Base-by-base conservation (phyloP, 495 filamentous ascomycete species). In the Chlorociboria aeruginascens region DNA sequence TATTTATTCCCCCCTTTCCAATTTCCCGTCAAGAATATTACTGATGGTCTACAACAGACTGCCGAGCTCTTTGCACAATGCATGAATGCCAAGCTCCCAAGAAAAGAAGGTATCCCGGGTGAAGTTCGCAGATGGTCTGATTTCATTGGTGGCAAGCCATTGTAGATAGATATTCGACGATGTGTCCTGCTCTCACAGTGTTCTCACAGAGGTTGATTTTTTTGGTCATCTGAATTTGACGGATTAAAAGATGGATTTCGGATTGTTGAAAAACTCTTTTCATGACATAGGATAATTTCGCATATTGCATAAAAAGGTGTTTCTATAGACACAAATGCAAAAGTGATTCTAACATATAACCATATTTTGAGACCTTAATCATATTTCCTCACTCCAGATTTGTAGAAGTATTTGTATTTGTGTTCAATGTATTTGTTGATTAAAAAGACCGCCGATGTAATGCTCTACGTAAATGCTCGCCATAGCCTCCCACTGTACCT, bases 51-150 rank as follows among this genome's bases (percentile, higher is more conserved):
- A 16, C 14, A 49, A 25, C 52, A 97, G 92, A 98, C 92, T 58
- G 92, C 92, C 44, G 75, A 88, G 41, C 83, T 98, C 56, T 97
- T 96, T 61, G 89, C 92, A 46, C 82, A 85, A 63, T 95, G 92
- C 70, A 90, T 98, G 86, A 87, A 70, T 68, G 85, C 85, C 71
- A 98, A 96, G 71, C 73, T 97, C 32, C 92, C 92, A 42, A 76
- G 82, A 51, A 74, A 71, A 60, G 85, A 77, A 69, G 87, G 76
- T 38, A 83, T 96, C 43, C 92, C 92, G 35, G 69, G 74, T 45
- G 92, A 98, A 66, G 93, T 98, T 56, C 79, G 82, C 64, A 78
- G 79, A 60, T 98, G 92, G 92, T 89, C 85, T 56, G 81, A 95
- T 46, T 98, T 95, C 63, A 81, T 89, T 64, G 88, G 89, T 48